Base-by-base conservation (phyloP, 139 green algal genomes). In the Closterium sp. region DNA sequence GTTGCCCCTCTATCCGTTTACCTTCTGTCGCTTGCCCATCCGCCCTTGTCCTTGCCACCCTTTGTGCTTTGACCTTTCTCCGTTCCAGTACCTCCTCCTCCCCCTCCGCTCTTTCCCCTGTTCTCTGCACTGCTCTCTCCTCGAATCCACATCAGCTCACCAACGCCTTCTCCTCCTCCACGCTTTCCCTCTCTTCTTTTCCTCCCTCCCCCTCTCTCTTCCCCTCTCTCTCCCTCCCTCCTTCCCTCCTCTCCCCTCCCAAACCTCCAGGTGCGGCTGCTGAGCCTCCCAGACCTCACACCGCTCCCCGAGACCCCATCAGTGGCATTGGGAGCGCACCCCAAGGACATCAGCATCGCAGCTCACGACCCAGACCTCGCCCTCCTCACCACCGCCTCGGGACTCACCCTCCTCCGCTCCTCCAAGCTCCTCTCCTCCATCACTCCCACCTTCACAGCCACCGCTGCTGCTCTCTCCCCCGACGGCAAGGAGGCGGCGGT, bases 401-500 rank as follows among this genome's bases (percentile, higher is more conserved):
- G 89, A 30, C 9, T 94, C 38, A 32, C 84, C 30, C 42, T 94
- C 9, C 17, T 94, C 17, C 24, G 70, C 28, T 84, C 70, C 28
- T 27, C 24, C 17, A 88, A 30, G 5, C 17, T 94, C 27, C 38
- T 93, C 19, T 92, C 84, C 21, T 91, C 31, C 28, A 92, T 85
- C 27, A 22, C 89, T 28, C 73, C 93, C 7, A 6, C 30, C 34
- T 93, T 90, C 38, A 62, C 93, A 22, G 84, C 89, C 31, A 95
- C 94, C 0, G 31, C 92, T 30, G 92, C 87, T 9, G 94, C 87
- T 5, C 38, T 95, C 4, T 89, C 92, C 11, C 94, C 94, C 6
- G 93, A 95, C 38, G 94, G 93, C 10, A 92, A 34, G 28, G 30
- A 92, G 50, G 89, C 92, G 19, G 93, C 91, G 7, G 93, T 95